A percentile compares a stretch with the other conserved stretches of the same genome.
phyloP scores from a whole-genome alignment of 2,329 filamentous ascomycete species.

The Stemphylium lycopersici region DNA sequence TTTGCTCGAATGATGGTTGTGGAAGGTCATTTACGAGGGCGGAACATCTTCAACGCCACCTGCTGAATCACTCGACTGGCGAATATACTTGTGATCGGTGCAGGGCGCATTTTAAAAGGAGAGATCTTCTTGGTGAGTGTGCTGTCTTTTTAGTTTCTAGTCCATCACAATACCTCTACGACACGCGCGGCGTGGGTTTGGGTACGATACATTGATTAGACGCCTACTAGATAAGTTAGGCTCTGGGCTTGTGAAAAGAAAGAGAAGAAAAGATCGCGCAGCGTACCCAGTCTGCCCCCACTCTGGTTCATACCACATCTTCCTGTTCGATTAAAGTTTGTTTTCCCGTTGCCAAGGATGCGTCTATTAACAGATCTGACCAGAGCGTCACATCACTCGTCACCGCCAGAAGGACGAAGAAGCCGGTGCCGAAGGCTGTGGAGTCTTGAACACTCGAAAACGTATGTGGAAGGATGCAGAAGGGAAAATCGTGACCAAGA shows the following conservation, averaged over 20 bases:
- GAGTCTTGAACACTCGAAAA: conserved; percentile 58
- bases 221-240: too few relatives aligned
- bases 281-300: too few relatives aligned
- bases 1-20: conserved; percentile 80
- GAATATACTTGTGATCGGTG: conserved; percentile 65
- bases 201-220: too few relatives aligned
- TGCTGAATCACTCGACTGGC: conserved; percentile 76
- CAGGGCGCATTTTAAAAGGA: conserved; percentile 65
- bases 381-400: conserved; percentile 64
- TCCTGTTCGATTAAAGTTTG: neutral
- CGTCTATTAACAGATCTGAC: conserved; percentile 27
- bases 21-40: conserved; percentile 94
- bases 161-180: neutral
- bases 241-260: too few relatives aligned
- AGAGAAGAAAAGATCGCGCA: too few relatives aligned
- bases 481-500: conserved; percentile 59
- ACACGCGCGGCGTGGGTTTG: too few relatives aligned
- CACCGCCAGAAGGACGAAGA: conserved; percentile 62
- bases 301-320: too few relatives aligned
- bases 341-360: neutral
- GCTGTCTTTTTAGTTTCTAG: conserved; percentile 4
- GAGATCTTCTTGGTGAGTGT: conserved; percentile 62
- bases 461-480: conserved; percentile 62
- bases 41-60: conserved; percentile 93
- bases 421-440: conserved; percentile 59